phyloP scores from a whole-genome alignment of 371 early-diverging fungal genomes.

The Dichotomocladium elegans region DNA sequence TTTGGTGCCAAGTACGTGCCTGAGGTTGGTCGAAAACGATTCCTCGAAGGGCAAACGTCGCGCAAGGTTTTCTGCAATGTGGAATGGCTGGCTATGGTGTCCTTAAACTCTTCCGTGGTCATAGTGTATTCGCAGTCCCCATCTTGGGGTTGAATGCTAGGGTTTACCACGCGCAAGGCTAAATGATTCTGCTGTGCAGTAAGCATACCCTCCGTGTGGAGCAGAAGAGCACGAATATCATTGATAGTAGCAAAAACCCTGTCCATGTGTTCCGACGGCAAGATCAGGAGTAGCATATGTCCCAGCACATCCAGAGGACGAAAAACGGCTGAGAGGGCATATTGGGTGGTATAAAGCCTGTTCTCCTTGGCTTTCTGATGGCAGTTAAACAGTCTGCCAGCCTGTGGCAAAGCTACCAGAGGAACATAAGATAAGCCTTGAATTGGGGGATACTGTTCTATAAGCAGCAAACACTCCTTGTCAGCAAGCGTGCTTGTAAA shows the following conservation, averaged over 20 bases:
- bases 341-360: constrained; percentile 8
- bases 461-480: neutral
- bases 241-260: neutral
- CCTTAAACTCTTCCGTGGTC: neutral
- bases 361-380: neutral
- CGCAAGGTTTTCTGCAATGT: neutral
- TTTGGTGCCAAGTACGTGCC: too few relatives aligned
- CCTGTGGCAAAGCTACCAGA: neutral
- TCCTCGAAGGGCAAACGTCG: neutral
- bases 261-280: neutral
- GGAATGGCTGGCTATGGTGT: neutral
- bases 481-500: constrained; percentile 1
- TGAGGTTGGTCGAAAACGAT: too few relatives aligned
- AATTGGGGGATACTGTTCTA: too few relatives aligned
- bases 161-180: constrained; percentile 7
- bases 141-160: neutral
- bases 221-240: constrained; percentile 7
- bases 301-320: constrained; percentile 7
- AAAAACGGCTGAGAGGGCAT: constrained; percentile 2
- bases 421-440: too few relatives aligned
- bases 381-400: neutral
- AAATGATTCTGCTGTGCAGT: constrained; percentile 8
- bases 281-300: neutral
- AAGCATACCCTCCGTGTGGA: constrained; percentile 2
- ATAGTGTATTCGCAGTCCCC: neutral